Conservation (phyloP, 2,329 filamentous ascomycete genomes). For the Penicillium sp. region DNA sequence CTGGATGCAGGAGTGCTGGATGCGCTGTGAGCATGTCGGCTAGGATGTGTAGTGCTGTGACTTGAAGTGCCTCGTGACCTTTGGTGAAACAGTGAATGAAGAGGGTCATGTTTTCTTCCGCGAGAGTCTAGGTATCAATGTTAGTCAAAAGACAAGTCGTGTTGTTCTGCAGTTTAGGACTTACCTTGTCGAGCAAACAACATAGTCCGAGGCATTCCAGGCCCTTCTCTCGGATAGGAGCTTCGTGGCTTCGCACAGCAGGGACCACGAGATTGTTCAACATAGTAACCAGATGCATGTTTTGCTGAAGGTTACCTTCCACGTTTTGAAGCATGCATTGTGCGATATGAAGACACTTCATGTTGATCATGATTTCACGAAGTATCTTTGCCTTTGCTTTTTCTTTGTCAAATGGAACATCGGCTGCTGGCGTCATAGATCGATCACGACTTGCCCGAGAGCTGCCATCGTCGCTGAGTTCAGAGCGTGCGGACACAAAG, state of each 20-base stretch:
- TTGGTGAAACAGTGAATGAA: slow-evolving; percentile 97
- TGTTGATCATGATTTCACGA: slow-evolving; percentile 90
- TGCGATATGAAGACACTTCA: slow-evolving; percentile 96
- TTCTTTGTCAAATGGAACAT: slow-evolving; percentile 52
- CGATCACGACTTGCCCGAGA: slow-evolving; percentile 40
- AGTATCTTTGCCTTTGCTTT: slow-evolving; percentile 66
- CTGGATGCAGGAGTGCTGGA: slow-evolving; percentile 66
- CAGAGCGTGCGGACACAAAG: slow-evolving; percentile 89
- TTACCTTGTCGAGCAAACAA: slow-evolving; percentile 77
- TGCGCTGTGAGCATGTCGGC: slow-evolving; percentile 91
- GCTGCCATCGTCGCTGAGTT: slow-evolving; percentile 63
- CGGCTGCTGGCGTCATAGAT: slow-evolving; percentile 44
- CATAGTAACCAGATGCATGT: slow-evolving; percentile 92
- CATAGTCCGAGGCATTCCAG: slow-evolving; percentile 86
- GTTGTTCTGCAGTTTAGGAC: slow-evolving; percentile 15
- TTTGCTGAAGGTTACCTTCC: slow-evolving; percentile 78
- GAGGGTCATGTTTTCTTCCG: slow-evolving; percentile 83
- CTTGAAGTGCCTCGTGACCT: slow-evolving; percentile 83
- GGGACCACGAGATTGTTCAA: slow-evolving; percentile 95
- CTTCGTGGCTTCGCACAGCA: slow-evolving; percentile 88
- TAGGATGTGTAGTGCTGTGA: slow-evolving; percentile 84
- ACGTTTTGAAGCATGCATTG: slow-evolving; percentile 97
- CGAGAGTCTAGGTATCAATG: slow-evolving; percentile 58
- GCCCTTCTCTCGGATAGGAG: slow-evolving; percentile 85
- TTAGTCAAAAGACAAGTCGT: slow-evolving; percentile 12